Base-by-base conservation (phyloP, 2,329 filamentous ascomycete genomes). In the Stagonosporopsis chrysanthemi region DNA sequence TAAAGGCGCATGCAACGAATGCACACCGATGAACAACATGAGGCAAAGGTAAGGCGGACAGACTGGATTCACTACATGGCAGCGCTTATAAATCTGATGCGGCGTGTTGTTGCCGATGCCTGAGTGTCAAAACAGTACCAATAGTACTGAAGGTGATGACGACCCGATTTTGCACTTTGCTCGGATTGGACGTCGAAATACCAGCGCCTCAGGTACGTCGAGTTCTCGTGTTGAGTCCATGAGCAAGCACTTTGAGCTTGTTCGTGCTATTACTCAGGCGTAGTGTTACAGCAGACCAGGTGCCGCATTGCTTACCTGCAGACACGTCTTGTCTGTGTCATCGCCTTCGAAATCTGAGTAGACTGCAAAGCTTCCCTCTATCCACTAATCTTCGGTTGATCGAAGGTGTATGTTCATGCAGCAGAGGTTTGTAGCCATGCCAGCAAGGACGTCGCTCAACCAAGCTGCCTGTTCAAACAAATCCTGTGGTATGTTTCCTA, bases 21-120 rank as follows among this genome's bases (percentile, higher is more conserved):
- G 36, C 54, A 57, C 54, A 57, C 48, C 54, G 54, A 57, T 57
- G 42, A 52, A 17, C 12, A 22, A 6, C 9, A n/a, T 38, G 17
- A 41, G 47, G 48, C 48, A 22, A 35, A 36, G 11, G 29, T 38
- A 29, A 29, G n/a, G 51, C 31, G 26, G 22, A 9, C 22, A 42
- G 49, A 41, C 41, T 42, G 41, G 2, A 31, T 14, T 40, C 26
- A 28, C 41, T 46, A 33, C 22, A 44, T 31, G n/a, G 14, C 23
- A 46, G 53, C 53, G 47, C 53, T 47, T 28, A 23, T 39, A 38
- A 8, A 12, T 1, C 17, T 33, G 31, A 49, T 15, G 19, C 52
- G 42, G 31, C 31, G 24, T 17, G 8, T 17, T 24, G 6, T 19
- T 49, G 44, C 29, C 23, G 7, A 15, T 23, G 2, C 23, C 9